Conservation (phyloP, 2,329 filamentous ascomycete genomes). For the Penicillium sclerotigenum region DNA sequence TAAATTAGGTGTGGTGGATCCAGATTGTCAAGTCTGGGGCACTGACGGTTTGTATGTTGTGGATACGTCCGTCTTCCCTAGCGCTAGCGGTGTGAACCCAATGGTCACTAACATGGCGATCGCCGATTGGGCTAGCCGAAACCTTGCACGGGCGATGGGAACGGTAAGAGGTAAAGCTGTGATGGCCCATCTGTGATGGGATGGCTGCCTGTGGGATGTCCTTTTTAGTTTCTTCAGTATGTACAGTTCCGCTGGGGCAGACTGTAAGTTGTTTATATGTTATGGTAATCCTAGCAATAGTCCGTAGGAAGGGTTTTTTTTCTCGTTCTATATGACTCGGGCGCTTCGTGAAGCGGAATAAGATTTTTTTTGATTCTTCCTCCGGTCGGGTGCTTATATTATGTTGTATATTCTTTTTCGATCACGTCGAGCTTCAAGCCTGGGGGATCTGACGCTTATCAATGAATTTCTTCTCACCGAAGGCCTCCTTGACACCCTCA, state of each 20-base stretch:
- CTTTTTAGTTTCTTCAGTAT: not conserved
- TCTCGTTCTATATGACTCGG: not conserved
- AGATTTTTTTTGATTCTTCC: not conserved
- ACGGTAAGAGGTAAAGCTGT: slow-evolving; percentile 10
- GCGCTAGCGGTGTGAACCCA: slow-evolving; percentile 51
- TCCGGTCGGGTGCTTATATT: not conserved
- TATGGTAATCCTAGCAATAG: not conserved
- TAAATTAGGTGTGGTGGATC: slow-evolving; percentile 45
- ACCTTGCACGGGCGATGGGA: slow-evolving; percentile 35
- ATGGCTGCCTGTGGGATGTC: not conserved
- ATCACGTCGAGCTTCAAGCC: not conserved
- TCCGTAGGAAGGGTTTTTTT: not conserved
- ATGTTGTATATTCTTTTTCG: not conserved
- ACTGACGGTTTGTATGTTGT: slow-evolving; percentile 47
- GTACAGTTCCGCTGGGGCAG: not conserved
- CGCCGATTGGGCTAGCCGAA: slow-evolving; percentile 46
- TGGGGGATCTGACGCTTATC: slow-evolving; percentile 22
- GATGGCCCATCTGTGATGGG: slow-evolving; percentile 26
- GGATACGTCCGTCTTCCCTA: slow-evolving; percentile 51
- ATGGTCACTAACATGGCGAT: slow-evolving; percentile 54
- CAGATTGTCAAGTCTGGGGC: slow-evolving; percentile 47
- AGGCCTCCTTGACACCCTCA: slow-evolving; percentile 28
- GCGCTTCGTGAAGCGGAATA: not conserved
- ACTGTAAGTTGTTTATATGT: not conserved
- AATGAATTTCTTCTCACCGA: slow-evolving; percentile 27